Base-by-base conservation (phyloP, 352 stramenopile genomes). In the Thalassiosira hispida region DNA sequence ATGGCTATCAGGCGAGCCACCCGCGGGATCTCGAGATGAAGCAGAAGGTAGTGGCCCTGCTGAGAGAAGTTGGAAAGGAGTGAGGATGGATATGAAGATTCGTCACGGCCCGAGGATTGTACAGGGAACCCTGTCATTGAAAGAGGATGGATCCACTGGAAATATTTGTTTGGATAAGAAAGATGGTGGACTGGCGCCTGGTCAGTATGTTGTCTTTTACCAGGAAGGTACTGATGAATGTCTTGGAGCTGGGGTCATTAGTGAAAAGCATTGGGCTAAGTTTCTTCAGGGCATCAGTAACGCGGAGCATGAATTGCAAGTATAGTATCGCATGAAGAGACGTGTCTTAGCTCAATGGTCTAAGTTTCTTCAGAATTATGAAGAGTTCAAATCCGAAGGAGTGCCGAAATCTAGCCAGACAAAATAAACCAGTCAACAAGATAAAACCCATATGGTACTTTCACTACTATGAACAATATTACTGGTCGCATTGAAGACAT, bases 121-220 rank as follows among this genome's bases (percentile, higher is more conserved):
- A 27, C 20, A 77, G 66, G 90, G 87, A 55, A 85, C 70, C 40
- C 51, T 92, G 9, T 4, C 80, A 9, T 67, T 59, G 12, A 75
- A 79, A 52, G 52, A 53, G 53, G 51, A 60, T 68, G 74, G 64
- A 31, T 73, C 72, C 29, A 67, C 27, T 27, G 87, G 85, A 9
- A 86, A 75, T 20, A 76, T 93, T 38, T 25, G 62, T 20, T 77
- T 94, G 31, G 81, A 89, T 23, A 60, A 85, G 18, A 94, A 93
- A 47, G 92, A 96, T 74, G 83, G 81, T 29, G 92, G 91, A 9
- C 79, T 96, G 29, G 92, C 92, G 16, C 91, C 92, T 18, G 92
- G 92, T 5, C 92, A 96, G 81, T 96, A 92, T 72, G 88, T 93
- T 47, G 91, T 93, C 2, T 95, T 96, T 75, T 96, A 96, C 76